These are phyloP conservation scores for Diatrype stigma DNA, from an alignment of 2,329 filamentous ascomycete genomes.

Conservation along the genomic window DNA sequence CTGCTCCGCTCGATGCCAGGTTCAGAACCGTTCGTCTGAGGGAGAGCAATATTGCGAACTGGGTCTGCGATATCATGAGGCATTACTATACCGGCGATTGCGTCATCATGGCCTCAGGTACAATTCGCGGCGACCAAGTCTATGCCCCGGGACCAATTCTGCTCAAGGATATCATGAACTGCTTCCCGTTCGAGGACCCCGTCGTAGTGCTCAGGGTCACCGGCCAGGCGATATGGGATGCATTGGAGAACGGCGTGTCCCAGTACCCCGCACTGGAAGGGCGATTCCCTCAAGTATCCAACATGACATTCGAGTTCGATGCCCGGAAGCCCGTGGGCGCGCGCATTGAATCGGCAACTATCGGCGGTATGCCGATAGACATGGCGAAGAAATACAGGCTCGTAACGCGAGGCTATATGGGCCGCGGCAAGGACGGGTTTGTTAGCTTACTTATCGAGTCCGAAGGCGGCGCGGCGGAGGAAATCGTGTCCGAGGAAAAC, in stretches of 20 bases:
- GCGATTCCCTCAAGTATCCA: constrained; percentile 81
- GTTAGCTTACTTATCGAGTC: constrained; percentile 68
- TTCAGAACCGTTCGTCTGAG: constrained; percentile 75
- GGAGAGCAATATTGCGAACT: constrained; percentile 86
- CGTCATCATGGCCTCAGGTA: constrained; percentile 78
- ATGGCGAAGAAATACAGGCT: constrained; percentile 63
- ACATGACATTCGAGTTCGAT: constrained; percentile 73
- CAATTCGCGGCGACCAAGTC: constrained; percentile 82
- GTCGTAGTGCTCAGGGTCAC: constrained; percentile 71
- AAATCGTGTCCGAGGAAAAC: constrained; percentile 80
- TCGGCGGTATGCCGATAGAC: constrained; percentile 60
- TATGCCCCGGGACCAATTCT: constrained; percentile 76
- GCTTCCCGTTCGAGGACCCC: constrained; percentile 90
- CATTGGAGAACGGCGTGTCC: constrained; percentile 78
- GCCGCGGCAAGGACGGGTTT: constrained; percentile 81
- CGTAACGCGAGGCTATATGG: constrained; percentile 85
- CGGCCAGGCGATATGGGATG: constrained; percentile 70
- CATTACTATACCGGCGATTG: constrained; percentile 78
- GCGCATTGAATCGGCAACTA: constrained; percentile 58
- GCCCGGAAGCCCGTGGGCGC: constrained; percentile 55
- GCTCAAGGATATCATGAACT: constrained; percentile 79
- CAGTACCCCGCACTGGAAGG: constrained; percentile 80
- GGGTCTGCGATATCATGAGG: constrained; percentile 88
- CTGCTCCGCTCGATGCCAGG: constrained; percentile 75
- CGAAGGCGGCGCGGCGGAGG: constrained; percentile 71